These are phyloP conservation scores for Nakaseomyces bracarensis DNA, from an alignment of 1,139 yeast genomes.

Conservation along the genomic window DNA sequence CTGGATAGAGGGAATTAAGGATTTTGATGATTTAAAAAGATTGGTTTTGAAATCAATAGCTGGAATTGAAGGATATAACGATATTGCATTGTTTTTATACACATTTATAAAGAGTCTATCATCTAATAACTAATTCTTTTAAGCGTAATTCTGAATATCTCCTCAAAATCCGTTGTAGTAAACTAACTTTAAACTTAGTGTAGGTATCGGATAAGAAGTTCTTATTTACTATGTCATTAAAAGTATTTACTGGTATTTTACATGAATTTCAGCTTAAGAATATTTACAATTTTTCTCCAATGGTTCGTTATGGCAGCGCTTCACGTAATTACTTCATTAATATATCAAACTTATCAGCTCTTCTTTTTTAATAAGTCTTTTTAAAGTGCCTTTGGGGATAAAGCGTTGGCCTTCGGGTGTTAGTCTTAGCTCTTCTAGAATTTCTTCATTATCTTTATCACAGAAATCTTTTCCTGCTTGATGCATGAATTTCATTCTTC, in stretches of 20 bases:
- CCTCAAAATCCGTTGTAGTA: too few species aligned
- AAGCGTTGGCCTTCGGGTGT: conserved; percentile 24
- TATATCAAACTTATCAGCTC: not conserved
- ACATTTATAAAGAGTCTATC: conserved; percentile 40
- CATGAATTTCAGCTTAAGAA: too few species aligned
- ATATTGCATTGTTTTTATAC: conserved; percentile 41
- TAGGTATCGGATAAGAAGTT: too few species aligned
- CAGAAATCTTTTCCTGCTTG: conserved; percentile 34
- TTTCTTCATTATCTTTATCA: conserved; percentile 30
- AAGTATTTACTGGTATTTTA: too few species aligned
- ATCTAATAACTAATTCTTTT: not conserved
- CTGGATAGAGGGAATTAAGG: conserved; percentile 21
- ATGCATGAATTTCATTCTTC: conserved; percentile 51
- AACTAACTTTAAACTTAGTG: too few species aligned
- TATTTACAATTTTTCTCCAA: too few species aligned
- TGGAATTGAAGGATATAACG: conserved; percentile 35
- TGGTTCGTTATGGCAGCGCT: too few species aligned
- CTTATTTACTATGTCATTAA: too few species aligned
- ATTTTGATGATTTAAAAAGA: conserved; percentile 37
- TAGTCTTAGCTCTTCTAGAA: conserved; percentile 32
- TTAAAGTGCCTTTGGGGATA: not conserved
- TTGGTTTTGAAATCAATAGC: conserved; percentile 34
- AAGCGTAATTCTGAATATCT: conserved; percentile 11
- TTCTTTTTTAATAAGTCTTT: not conserved
- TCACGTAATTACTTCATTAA: too few species aligned